phyloP scores from a whole-genome alignment of 306 rosid genomes.

The Lablab purpureus region DNA sequence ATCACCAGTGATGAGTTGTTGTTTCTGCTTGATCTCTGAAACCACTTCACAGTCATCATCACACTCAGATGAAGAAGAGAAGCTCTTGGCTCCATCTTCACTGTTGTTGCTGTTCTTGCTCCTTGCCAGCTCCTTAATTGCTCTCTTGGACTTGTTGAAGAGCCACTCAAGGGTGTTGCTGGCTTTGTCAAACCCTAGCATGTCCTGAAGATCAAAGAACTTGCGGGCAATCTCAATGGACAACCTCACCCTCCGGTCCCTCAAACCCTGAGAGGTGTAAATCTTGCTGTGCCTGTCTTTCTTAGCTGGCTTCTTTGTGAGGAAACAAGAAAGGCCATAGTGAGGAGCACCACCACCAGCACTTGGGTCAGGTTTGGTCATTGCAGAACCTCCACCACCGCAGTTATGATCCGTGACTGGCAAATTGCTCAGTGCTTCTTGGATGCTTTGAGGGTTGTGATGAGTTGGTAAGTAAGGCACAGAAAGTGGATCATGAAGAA shows the following conservation, averaged over 20 bases:
- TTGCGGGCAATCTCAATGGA: slow-evolving; percentile 84
- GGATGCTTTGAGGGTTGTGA: slow-evolving; percentile 34
- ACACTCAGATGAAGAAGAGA: slow-evolving; percentile 53
- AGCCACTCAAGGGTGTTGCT: slow-evolving; percentile 98
- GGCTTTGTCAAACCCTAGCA: slow-evolving; percentile 95
- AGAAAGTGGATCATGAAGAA: slow-evolving; percentile 53
- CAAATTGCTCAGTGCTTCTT: slow-evolving; percentile 47
- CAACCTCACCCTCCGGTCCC: slow-evolving; percentile 88
- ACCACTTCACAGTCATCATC: slow-evolving; percentile 50
- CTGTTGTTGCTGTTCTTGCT: slow-evolving; percentile 46
- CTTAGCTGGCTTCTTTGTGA: slow-evolving; percentile 52
- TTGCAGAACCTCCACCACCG: slow-evolving; percentile 11
- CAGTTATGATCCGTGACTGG: slow-evolving; percentile 43
- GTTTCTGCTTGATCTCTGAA: slow-evolving; percentile 41
- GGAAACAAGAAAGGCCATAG: slow-evolving; percentile 47
- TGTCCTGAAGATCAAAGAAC: slow-evolving; percentile 97
- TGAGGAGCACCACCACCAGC: slow-evolving; percentile 1
- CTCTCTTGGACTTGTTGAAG: slow-evolving; percentile 72
- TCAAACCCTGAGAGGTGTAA: slow-evolving; percentile 86
- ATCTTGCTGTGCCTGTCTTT: slow-evolving; percentile 96
- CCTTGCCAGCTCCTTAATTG: slow-evolving; percentile 62
- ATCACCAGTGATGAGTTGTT: slow-evolving; percentile 6
- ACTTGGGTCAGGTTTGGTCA: slow-evolving; percentile 43
- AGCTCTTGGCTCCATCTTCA: slow-evolving; percentile 29
- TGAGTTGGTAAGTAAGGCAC: slow-evolving; percentile 51